Conservation (phyloP, 345 rosid species). For the Erodium maritimum region DNA sequence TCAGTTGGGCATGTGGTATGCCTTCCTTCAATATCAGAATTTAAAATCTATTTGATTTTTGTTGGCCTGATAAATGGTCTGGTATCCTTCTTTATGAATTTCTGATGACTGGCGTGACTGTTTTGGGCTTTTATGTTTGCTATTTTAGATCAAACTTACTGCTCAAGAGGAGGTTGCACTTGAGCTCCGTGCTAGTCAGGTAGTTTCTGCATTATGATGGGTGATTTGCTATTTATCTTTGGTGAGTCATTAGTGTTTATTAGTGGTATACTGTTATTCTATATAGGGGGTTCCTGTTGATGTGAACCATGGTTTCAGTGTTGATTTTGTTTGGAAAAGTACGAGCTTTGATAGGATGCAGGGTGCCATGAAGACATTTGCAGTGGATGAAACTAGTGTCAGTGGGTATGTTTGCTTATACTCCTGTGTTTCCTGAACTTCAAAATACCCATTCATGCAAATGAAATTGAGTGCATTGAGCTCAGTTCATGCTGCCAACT, state of each 20-base stretch:
- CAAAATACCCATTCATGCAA: no score
- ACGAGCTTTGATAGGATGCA: slow-evolving; percentile 99
- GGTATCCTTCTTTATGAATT: no score
- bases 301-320: slow-evolving; percentile 86
- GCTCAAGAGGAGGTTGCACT: slow-evolving; percentile 98
- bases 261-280: slow-evolving; percentile 5
- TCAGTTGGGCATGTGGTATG: slow-evolving; percentile 99
- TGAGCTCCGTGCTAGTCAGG: slow-evolving; percentile 99
- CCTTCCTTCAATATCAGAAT: neutral
- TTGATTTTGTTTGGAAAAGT: slow-evolving; percentile 99
- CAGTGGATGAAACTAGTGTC: slow-evolving; percentile 99
- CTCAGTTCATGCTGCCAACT: no score
- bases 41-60: neutral
- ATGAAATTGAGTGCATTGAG: no score
- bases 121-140: neutral
- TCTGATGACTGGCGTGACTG: neutral
- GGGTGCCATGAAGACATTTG: slow-evolving; percentile 99
- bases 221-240: slow-evolving; percentile 1
- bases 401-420: slow-evolving; percentile 60
- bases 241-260: slow-evolving; percentile 4
- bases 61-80: neutral
- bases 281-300: slow-evolving; percentile 92
- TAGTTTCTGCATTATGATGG: slow-evolving; percentile 14
- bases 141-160: slow-evolving; percentile 77
- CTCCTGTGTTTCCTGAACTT: no score